Base-by-base conservation (phyloP, 2,329 filamentous ascomycete genomes). In the Fusarium incarnatum region DNA sequence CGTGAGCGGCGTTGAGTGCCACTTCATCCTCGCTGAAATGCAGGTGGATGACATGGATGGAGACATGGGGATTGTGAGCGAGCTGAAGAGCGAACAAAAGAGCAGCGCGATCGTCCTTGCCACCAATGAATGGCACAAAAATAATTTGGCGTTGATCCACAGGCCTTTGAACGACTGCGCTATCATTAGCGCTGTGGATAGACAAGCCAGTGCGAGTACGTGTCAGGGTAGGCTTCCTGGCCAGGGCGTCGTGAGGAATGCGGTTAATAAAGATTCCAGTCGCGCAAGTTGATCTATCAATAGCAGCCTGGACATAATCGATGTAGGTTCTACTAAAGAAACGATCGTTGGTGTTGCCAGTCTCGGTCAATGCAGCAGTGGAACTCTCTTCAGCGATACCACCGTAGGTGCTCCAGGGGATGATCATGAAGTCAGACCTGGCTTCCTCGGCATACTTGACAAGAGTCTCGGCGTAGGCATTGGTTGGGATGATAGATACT, bases 381-480 rank as follows among this genome's bases (percentile, higher is more conserved):
- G 65, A 61, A 23, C 71, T 65, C 61, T 77, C 68, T 83, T 98
- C 94, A 11, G 86, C 87, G 72, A 95, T 86, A 65, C 88, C 89
- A 15, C 93, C 94, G 1, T 90, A 91, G 73, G 97, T 92, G 73
- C 92, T 95, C 95, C 96, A 98, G 0, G 95, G 95, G 8, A 98
- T 87, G 6, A 98, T 84, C 8, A 97, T 85, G 27, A 95, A 87
- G 74, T 95, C 92, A 0, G 91, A 89, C 3, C 83, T 83, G 16
- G 92, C 87, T 61, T 94, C 89, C 7, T 88, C 86, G 1, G 92
- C 92, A 67, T 92, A 91, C 27, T 85, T 87, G 37, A 88, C 84
- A 11, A 98, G 83, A 0, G 92, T 93, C 60, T 95, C 92, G 0
- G 94, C 90, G 76, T 94, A 98, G 0, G 90, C 91, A 13, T 87